Percentiles rank a stretch among this genome's conserved stretches.
Conservation (phyloP, 78 protist genomes). For the Planoprotostelium fungivorum region DNA sequence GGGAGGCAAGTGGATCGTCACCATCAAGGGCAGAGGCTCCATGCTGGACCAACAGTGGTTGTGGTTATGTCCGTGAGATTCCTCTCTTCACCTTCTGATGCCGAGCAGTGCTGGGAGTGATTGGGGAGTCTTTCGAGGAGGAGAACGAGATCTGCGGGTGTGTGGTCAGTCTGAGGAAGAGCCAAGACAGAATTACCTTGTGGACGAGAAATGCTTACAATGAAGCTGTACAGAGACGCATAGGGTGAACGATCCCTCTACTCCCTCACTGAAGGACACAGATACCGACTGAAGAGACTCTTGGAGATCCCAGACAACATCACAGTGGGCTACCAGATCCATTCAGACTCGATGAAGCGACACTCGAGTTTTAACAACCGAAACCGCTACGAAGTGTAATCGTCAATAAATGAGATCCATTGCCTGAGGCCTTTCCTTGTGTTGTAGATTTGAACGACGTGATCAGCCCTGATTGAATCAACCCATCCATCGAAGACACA, state of each 20-base stretch:
- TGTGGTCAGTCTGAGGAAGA: constrained; percentile 30
- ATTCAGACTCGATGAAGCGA: neutral
- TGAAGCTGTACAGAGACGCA: constrained; percentile 10
- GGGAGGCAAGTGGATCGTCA: constrained; percentile 53
- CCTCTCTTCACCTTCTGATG: neutral
- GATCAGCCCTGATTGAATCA: too few species aligned
- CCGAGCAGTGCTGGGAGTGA: neutral
- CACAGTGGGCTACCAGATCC: neutral
- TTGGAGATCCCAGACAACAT: neutral
- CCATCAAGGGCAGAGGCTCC: constrained; percentile 13
- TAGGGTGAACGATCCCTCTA: too few species aligned
- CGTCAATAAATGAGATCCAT: too few species aligned
- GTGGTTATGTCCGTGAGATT: neutral
- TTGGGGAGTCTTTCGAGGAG: constrained; percentile 55
- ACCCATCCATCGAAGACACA: too few species aligned
- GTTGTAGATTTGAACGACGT: too few species aligned
- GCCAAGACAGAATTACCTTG: constrained; percentile 43
- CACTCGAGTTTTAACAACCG: neutral
- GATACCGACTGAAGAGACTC: neutral
- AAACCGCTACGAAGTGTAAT: neutral
- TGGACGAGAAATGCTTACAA: constrained; percentile 37
- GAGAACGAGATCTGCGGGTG: constrained; percentile 51
- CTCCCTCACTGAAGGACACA: too few species aligned
- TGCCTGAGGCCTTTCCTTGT: too few species aligned
- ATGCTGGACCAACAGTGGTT: constrained; percentile 34